Conservation (phyloP, 768 basidiomycete genomes). For the Phylloporus scabripes region DNA sequence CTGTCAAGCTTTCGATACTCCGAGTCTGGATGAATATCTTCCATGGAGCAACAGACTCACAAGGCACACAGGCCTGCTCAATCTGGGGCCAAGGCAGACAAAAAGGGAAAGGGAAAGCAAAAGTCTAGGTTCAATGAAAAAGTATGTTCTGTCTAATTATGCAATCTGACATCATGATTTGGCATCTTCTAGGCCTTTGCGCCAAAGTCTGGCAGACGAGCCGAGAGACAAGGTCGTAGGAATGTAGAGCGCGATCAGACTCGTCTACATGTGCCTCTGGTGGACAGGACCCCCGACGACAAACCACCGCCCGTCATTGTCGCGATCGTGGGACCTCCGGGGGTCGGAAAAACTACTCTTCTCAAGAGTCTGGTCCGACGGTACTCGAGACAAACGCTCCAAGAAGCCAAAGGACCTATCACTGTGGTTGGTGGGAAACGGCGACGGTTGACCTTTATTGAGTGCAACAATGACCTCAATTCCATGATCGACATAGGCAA, state of each 20-base stretch:
- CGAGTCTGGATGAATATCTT: not conserved
- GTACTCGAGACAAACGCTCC: conserved; percentile 90
- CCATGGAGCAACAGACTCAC: conserved; percentile 72
- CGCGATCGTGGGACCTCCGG: conserved; percentile 92
- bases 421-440: conserved; percentile 94
- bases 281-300: conserved; percentile 89
- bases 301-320: conserved; percentile 91
- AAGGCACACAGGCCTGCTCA: conserved; percentile 77
- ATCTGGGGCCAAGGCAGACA: conserved; percentile 67
- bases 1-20: not conserved
- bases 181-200: conserved; percentile 66
- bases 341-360: conserved; percentile 94
- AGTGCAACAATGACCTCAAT: conserved; percentile 96
- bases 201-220: conserved; percentile 82
- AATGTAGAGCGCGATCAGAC: conserved; percentile 94
- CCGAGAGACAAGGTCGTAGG: conserved; percentile 83
- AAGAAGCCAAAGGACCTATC: conserved; percentile 86
- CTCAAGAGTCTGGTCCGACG: conserved; percentile 86
- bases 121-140: conserved; percentile 87
- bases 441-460: conserved; percentile 89
- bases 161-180: not conserved
- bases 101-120: conserved; percentile 68
- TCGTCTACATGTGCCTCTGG: conserved; percentile 90
- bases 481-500: conserved; percentile 99
- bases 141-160: conserved; percentile 34